phyloP scores from a whole-genome alignment of 306 rosid species.

The Quercus aquifolioides region DNA sequence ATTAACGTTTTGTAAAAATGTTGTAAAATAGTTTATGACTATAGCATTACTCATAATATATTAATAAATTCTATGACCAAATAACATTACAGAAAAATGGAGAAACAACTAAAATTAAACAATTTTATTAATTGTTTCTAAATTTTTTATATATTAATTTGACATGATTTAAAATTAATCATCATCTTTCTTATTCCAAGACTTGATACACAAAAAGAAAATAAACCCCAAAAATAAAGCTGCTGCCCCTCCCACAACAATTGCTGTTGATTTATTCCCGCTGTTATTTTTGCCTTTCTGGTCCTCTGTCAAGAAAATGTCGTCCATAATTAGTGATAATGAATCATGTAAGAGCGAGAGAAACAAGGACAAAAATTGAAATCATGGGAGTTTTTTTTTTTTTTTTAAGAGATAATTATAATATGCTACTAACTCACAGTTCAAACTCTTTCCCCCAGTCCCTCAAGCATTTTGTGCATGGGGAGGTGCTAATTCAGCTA shows the following conservation, averaged over 20 bases:
- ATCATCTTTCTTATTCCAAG: slow-evolving; percentile 52
- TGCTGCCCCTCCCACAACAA: slow-evolving; percentile 62
- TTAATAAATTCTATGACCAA: neutral
- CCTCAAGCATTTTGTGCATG: too few species aligned
- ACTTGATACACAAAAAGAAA: slow-evolving; percentile 35
- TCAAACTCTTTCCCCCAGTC: too few species aligned
- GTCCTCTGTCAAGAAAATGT: slow-evolving; percentile 10
- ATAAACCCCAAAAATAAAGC: slow-evolving; percentile 38
- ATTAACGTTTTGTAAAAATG: too few species aligned
- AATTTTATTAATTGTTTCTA: neutral
- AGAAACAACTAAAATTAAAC: neutral
- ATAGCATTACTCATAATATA: too few species aligned
- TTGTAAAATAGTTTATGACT: too few species aligned
- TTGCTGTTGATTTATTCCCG: slow-evolving; percentile 36
- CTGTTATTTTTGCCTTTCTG: neutral
- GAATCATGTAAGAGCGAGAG: neutral
- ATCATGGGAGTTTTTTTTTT: neutral
- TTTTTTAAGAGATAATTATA: too few species aligned
- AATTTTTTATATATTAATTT: too few species aligned
- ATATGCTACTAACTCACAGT: too few species aligned
- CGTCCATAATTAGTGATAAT: neutral
- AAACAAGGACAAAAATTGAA: neutral
- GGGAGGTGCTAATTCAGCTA: too few species aligned
- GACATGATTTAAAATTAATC: neutral
- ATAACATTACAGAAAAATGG: neutral